Percentiles rank a stretch among this genome's conserved stretches.
Evolutionary conservation across 495 filamentous ascomycete genomes (phyloP).

Genomic region (Bacidia gigantensis): DNA sequence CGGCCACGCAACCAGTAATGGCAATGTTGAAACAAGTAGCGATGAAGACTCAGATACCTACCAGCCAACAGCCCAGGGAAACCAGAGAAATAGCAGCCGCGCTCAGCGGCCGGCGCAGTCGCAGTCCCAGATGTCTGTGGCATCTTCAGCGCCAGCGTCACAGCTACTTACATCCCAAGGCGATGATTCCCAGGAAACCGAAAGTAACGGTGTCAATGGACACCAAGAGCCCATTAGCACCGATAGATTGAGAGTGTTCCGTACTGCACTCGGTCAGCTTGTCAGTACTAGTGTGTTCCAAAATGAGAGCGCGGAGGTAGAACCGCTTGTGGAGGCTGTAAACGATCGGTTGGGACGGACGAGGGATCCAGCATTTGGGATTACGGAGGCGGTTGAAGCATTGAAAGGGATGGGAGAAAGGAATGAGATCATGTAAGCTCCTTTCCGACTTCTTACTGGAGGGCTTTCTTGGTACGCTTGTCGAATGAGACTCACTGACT

Average conservation of each 20-base stretch:
- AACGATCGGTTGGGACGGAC: slow-evolving; percentile 46
- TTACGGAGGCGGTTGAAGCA: slow-evolving; percentile 60
- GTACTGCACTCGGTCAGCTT: slow-evolving; percentile 62
- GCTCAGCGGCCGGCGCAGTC: slow-evolving; percentile 19
- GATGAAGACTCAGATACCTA: slow-evolving; percentile 42
- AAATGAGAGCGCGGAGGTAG: slow-evolving; percentile 59
- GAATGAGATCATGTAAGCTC: slow-evolving; percentile 86
- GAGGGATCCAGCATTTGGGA: slow-evolving; percentile 43
- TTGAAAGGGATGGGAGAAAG: slow-evolving; percentile 63
- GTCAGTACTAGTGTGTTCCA: slow-evolving; percentile 67
- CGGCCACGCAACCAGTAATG: slow-evolving; percentile 30
- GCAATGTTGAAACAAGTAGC: slow-evolving; percentile 21
- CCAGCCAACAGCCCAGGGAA: slow-evolving; percentile 20
- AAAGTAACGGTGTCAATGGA: slow-evolving; percentile 20
- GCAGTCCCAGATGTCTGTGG: slow-evolving; percentile 49
- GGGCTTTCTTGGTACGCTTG: not conserved
- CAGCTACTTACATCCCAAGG: slow-evolving; percentile 48
- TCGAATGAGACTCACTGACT: not conserved
- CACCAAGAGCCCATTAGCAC: slow-evolving; percentile 36
- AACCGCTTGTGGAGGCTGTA: slow-evolving; percentile 61
- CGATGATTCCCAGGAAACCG: slow-evolving; percentile 35
- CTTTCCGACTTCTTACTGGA: not conserved
- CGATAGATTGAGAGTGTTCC: slow-evolving; percentile 58
- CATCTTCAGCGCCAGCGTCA: slow-evolving; percentile 54
- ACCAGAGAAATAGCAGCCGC: slow-evolving; percentile 34